Percentiles rank a stretch among this genome's conserved stretches.
Conservation (phyloP, 176 grass and related monocot species). For the Aegilops sharonensis region DNA sequence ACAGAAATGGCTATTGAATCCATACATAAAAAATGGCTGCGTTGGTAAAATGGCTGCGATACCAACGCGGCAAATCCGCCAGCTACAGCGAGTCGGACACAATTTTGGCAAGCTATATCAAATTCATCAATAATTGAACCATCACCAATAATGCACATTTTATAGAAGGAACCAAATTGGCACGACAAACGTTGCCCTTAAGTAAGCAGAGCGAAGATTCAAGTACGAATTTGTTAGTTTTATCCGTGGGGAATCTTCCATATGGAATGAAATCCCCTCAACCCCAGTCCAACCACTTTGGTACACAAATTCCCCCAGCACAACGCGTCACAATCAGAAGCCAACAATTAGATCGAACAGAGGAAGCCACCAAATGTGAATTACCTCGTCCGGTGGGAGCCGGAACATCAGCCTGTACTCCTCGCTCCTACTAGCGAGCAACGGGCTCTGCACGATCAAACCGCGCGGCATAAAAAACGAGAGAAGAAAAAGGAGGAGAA, state of each 20-base stretch:
- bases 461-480: constrained; percentile 2
- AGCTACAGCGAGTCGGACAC: neutral
- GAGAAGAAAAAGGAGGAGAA: neutral
- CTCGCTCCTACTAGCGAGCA: constrained; percentile 72
- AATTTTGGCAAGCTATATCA: neutral
- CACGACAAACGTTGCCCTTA: neutral
- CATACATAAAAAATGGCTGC: neutral
- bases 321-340: neutral
- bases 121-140: neutral
- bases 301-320: neutral
- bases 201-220: neutral
- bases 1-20: neutral
- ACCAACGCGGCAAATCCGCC: neutral
- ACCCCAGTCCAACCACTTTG: neutral
- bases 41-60: neutral
- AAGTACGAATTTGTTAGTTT: neutral
- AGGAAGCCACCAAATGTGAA: neutral
- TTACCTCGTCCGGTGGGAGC: constrained; percentile 82
- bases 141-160: neutral
- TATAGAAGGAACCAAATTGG: neutral
- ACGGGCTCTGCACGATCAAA: constrained; percentile 41
- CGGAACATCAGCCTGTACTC: constrained; percentile 92
- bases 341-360: constrained; percentile 19
- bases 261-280: constrained; percentile 16
- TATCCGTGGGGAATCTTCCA: constrained; percentile 26